Conservation (phyloP, 192 early-diverging fungal species). For the Coemansia sp. region DNA sequence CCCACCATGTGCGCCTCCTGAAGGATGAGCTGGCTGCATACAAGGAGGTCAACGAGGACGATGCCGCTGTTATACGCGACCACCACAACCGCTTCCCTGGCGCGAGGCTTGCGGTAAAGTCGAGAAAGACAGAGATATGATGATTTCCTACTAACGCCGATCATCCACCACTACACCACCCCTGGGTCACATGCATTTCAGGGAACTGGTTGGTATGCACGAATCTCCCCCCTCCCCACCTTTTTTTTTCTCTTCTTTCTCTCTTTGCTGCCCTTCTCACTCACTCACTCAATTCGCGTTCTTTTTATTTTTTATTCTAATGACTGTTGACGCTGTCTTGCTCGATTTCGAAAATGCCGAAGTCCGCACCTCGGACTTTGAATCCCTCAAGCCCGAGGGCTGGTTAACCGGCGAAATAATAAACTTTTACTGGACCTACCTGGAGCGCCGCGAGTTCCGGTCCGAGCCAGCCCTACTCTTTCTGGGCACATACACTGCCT, state of each 20-base stretch:
- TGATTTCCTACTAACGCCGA: too few relatives aligned
- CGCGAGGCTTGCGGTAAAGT: background rate
- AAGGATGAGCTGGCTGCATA: slow-evolving; percentile 49
- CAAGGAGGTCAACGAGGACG: slow-evolving; percentile 43
- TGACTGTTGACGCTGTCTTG: slow-evolving; percentile 22
- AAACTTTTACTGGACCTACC: slow-evolving; percentile 54
- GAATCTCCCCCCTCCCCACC: background rate
- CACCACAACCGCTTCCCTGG: background rate
- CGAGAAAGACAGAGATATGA: background rate
- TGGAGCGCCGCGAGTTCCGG: slow-evolving; percentile 45
- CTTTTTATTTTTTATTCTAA: background rate
- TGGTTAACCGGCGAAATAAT: slow-evolving; percentile 55
- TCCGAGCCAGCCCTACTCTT: slow-evolving; percentile 35
- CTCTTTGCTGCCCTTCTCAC: too few relatives aligned
- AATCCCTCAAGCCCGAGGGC: slow-evolving; percentile 47
- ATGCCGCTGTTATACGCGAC: slow-evolving; percentile 13
- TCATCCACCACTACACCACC: background rate
- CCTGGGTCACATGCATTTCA: background rate
- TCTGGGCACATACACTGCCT: slow-evolving; percentile 52
- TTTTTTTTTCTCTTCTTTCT: background rate
- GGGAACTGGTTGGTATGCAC: background rate
- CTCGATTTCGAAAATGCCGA: slow-evolving; percentile 46
- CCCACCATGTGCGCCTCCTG: slow-evolving; percentile 18
- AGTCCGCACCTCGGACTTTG: slow-evolving; percentile 47
- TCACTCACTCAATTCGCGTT: background rate